Evolutionary conservation across 73 alveolate species (phyloP), one percentile per base, ranked within the genome.

Genomic region (Symbiodinium pilosum): DNA sequence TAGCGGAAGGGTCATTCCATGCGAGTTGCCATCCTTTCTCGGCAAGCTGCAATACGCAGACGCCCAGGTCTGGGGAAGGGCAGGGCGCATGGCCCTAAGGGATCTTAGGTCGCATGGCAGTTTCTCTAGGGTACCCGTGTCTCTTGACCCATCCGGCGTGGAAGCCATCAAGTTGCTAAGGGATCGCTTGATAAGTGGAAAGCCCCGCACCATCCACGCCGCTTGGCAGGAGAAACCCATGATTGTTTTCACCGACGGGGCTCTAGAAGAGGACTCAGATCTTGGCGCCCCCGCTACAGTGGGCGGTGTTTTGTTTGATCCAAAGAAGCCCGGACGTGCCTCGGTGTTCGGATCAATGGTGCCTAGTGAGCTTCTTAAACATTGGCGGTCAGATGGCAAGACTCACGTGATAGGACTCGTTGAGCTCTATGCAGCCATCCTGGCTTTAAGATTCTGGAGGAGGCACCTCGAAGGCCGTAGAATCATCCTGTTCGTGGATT

Each of bases 31-130:
- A 0, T 20, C 68, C 26, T 39, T 38, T 20, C 1, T 83, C 12
- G 89, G 89, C 5, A 41, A 43, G 6, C 34, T 83, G 56, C 89
- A 83, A 36, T 83, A 20, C 5, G 89, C 89, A 9, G 89, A 83
- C 34, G 39, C n/a, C 9, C 89, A 83, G 56, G 21, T 83, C 16
- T 41, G 59, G 64, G 89, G 89, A 40, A 0, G 52, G 14, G 34
- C 38, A 38, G 89, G 38, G 1, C 43, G 16, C 3, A 26, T 34
- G 3, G 87, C 87, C 52, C 36, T 77, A 28, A 51, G 32, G 52
- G 87, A 77, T 2, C 47, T 77, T n/a, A 43, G 47, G 54, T 11
- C 54, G 18, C 14, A 28, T 34, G 43, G 52, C 0, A n/a, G n/a
- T 0, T 16, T 51, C 0, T 16, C 32, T 42, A 26, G 47, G 26